Base-by-base conservation (phyloP, 2,329 filamentous ascomycete species). In the Alternaria incomplexa region DNA sequence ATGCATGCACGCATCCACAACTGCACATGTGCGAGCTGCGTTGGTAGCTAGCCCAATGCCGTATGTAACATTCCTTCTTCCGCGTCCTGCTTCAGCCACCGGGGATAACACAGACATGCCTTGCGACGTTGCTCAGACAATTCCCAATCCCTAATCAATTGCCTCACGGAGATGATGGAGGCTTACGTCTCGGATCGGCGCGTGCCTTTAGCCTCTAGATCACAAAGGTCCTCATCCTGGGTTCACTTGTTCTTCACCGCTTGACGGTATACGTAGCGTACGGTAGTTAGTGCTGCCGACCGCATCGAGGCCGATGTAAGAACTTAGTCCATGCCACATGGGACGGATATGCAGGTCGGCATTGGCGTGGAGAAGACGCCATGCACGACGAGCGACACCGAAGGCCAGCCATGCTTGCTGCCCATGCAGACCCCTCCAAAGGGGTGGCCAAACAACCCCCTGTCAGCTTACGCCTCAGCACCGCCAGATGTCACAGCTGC, bases 381-480 rank as follows among this genome's bases (percentile, higher is more conserved):
- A 13, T 30, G 28, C 28, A 30, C 28, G 28, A 30, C 44, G 44
- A 46, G 11, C 44, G n/a, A 12, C 44, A 46, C 8, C 44, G 23
- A 46, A 20, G 1, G 45, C 12, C 20, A 47, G 45, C n/a, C 25
- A 25, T 50, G 30, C 30, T 13, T 32, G 25, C n/a, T 3, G 4
- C 9, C 25, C 17, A 28, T 26, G 26, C 23, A 52, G 13, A 32
- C 17, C 23, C 10, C 40, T 26, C 26, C 22, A 1, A 5, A 40
- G 3, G 17, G 26, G 20, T 15, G n/a, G 40, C 54, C 54, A 57
- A 57, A 48, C 25, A 28, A 9, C 13, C 58, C 58, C 51, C 51
- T 55, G 58, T 60, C 58, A 55, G 61, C 56, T 59, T 63, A 59
- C 56, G 61, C 56, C 50, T 63, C 56, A 59, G 44, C 56, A 40